phyloP scores from a whole-genome alignment of 2,329 filamentous ascomycete genomes.

The Didymella sp. region DNA sequence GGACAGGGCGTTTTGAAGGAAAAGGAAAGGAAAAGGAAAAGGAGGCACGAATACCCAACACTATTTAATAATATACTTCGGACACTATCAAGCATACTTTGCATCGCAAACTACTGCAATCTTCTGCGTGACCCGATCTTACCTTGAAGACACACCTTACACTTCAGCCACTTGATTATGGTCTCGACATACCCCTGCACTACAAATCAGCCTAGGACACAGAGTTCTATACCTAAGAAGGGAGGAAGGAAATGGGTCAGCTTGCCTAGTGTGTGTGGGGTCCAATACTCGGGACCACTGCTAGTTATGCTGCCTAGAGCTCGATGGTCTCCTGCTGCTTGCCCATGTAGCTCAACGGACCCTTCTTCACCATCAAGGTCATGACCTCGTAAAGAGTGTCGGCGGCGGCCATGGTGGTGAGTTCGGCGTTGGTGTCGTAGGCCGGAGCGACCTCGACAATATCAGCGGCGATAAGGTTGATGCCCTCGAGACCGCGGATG shows the following conservation, averaged over 20 bases:
- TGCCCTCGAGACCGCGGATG: slow-evolving; percentile 69
- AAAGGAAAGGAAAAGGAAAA: neutral
- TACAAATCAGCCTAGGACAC: slow-evolving; percentile 23
- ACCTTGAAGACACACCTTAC: slow-evolving; percentile 1
- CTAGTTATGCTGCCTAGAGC: slow-evolving; percentile 23
- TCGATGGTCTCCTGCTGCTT: slow-evolving; percentile 38
- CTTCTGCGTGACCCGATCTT: slow-evolving; percentile 5
- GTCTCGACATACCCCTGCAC: slow-evolving; percentile 12
- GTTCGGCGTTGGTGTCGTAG: slow-evolving; percentile 75
- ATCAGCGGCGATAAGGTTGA: slow-evolving; percentile 74
- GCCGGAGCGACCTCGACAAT: slow-evolving; percentile 77
- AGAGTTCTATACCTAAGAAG: slow-evolving; percentile 20
- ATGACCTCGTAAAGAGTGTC: slow-evolving; percentile 78
- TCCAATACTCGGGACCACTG: neutral
- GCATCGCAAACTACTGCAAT: neutral
- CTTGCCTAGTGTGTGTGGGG: slow-evolving; percentile 12
- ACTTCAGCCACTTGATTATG: neutral
- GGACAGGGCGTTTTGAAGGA: slow-evolving; percentile 3
- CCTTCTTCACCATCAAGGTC: slow-evolving; percentile 82
- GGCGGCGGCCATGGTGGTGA: slow-evolving; percentile 76
- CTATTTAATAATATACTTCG: slow-evolving; percentile 19
- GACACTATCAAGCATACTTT: slow-evolving; percentile 18
- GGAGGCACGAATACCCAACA: slow-evolving; percentile 3
- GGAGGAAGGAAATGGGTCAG: slow-evolving; percentile 8
- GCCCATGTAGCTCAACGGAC: slow-evolving; percentile 65